Conservation (phyloP, 805 yeast species). For the Candida succiphila region DNA sequence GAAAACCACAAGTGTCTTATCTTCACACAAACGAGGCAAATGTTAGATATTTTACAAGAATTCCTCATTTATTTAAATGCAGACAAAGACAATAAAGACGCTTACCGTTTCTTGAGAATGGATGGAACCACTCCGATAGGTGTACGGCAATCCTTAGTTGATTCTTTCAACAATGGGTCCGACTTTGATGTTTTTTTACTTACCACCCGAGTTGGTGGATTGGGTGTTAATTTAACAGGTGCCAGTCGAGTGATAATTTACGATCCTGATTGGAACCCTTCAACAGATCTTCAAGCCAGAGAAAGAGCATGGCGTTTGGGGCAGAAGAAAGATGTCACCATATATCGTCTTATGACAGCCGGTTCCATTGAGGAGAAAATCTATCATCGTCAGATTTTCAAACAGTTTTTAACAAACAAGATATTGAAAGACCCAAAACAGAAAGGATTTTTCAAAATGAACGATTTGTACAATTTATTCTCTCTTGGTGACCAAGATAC, state of each 20-base stretch:
- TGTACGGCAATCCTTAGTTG: slow-evolving; percentile 70
- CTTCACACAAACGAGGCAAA: slow-evolving; percentile 91
- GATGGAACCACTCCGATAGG: slow-evolving; percentile 87
- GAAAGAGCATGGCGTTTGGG: slow-evolving; percentile 98
- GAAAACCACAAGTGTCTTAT: slow-evolving; percentile 73
- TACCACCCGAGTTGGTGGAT: slow-evolving; percentile 93
- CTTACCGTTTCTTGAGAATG: slow-evolving; percentile 64
- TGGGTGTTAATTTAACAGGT: slow-evolving; percentile 90
- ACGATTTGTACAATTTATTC: slow-evolving; percentile 84
- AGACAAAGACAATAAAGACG: slow-evolving; percentile 6
- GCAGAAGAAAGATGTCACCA: slow-evolving; percentile 84
- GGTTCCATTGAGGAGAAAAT: slow-evolving; percentile 96
- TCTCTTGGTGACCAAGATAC: slow-evolving; percentile 68
- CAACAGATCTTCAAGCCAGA: slow-evolving; percentile 93
- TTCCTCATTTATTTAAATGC: slow-evolving; percentile 39
- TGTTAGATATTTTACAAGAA: slow-evolving; percentile 78
- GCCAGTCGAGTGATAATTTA: slow-evolving; percentile 90
- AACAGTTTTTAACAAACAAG: slow-evolving; percentile 87
- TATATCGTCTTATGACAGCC: slow-evolving; percentile 85
- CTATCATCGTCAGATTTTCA: slow-evolving; percentile 93
- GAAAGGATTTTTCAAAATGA: slow-evolving; percentile 82
- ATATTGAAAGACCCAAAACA: slow-evolving; percentile 94
- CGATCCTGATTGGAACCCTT: slow-evolving; percentile 99
- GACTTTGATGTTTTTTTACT: slow-evolving; percentile 58
- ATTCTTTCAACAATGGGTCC: slow-evolving; percentile 58